A percentile compares a stretch with the other conserved stretches of the same genome.
phyloP scores from a whole-genome alignment of 2,329 filamentous ascomycete species.

The Ophiostoma perfectum region DNA sequence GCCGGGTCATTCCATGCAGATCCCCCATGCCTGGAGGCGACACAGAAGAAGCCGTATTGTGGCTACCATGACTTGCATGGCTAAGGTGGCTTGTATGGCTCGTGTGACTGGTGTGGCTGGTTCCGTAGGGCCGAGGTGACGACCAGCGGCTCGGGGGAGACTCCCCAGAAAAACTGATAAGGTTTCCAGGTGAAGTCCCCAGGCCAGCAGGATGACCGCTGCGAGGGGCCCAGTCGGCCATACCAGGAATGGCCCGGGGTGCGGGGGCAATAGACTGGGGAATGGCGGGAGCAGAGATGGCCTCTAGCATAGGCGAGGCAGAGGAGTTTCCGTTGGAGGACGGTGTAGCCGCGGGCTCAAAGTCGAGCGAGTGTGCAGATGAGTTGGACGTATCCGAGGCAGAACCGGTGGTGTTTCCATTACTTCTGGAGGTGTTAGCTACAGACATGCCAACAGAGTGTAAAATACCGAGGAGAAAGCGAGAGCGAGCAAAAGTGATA shows the following conservation, averaged over 20 bases:
- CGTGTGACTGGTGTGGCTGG: constrained; percentile 24
- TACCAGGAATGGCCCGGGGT: constrained; percentile 41
- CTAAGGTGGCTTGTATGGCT: constrained; percentile 25
- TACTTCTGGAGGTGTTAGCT: not conserved
- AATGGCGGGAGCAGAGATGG: constrained; percentile 39
- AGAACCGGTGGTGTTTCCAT: constrained; percentile 19
- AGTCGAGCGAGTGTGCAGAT: constrained; percentile 42
- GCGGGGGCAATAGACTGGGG: constrained; percentile 39
- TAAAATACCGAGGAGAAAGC: not conserved
- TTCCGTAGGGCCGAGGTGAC: constrained; percentile 41
- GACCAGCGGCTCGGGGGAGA: constrained; percentile 50
- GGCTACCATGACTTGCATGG: constrained; percentile 22
- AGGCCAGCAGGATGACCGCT: constrained; percentile 36
- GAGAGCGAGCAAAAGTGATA: constrained; percentile 27
- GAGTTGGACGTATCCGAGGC: constrained; percentile 41
- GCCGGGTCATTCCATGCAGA: constrained; percentile 26
- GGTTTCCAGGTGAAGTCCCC: constrained; percentile 49
- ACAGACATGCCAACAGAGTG: not conserved
- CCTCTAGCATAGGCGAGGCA: constrained; percentile 44
- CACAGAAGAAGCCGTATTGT: constrained; percentile 34
- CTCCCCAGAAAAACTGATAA: constrained; percentile 48
- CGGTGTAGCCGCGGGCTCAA: constrained; percentile 38
- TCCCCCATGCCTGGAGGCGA: constrained; percentile 34
- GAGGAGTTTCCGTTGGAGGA: constrained; percentile 40
- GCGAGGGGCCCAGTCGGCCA: constrained; percentile 38